phyloP scores from a whole-genome alignment of 495 filamentous ascomycete genomes.

The Sphaerosporella brunnea region DNA sequence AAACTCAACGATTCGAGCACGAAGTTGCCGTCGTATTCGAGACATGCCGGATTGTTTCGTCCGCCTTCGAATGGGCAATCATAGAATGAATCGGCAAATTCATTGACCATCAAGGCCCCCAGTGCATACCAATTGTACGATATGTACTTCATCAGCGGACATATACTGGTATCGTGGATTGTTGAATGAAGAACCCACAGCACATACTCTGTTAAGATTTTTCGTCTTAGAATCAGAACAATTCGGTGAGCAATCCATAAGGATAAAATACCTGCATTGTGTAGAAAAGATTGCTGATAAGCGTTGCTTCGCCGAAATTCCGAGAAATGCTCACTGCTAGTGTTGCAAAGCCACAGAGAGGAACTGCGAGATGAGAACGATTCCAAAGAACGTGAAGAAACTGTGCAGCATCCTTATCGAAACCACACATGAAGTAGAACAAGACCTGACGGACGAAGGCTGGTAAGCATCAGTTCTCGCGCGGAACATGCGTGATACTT shows the following conservation, averaged over 20 bases:
- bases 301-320: conserved; percentile 42
- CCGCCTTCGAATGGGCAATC: conserved; percentile 40
- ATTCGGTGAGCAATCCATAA: background rate
- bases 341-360: conserved; percentile 45
- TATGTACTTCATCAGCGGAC: conserved; percentile 50
- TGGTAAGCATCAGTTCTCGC: too few relatives aligned
- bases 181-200: conserved; percentile 56
- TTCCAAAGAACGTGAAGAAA: conserved; percentile 50
- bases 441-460: conserved; percentile 32
- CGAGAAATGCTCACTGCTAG: conserved; percentile 41
- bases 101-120: conserved; percentile 47
- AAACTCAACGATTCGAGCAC: conserved; percentile 49
- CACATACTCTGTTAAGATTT: conserved; percentile 38
- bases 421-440: conserved; percentile 62
- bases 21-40: conserved; percentile 46
- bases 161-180: conserved; percentile 52
- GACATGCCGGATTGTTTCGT: conserved; percentile 42
- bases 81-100: conserved; percentile 50
- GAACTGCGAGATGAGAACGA: conserved; percentile 48
- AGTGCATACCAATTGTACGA: conserved; percentile 49
- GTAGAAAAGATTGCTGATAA: conserved; percentile 50
- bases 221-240: background rate
- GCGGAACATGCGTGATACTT: too few relatives aligned
- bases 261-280: conserved; percentile 45
- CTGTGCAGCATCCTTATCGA: conserved; percentile 38